These are phyloP conservation scores for Ophioceras dolichostomum DNA, from an alignment of 2,329 filamentous ascomycete species.

Conservation along the genomic window DNA sequence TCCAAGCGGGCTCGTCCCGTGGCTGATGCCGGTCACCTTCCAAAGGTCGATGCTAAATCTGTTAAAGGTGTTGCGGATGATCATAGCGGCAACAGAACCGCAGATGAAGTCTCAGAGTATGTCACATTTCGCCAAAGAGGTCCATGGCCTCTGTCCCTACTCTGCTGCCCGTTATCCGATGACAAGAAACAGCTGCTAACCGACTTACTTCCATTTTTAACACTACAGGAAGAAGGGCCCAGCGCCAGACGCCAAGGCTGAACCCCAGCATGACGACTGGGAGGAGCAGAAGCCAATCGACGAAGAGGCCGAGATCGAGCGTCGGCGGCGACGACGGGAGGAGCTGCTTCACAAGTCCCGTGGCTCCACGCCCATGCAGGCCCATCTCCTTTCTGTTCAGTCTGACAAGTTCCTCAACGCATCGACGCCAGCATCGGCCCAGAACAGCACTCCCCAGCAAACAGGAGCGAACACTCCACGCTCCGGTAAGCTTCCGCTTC, in stretches of 20 bases:
- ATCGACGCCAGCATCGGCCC: conserved; percentile 39
- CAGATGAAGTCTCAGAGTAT: conserved; percentile 1
- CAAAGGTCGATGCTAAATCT: conserved; percentile 57
- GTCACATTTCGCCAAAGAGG: neutral
- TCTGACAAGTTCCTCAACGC: conserved; percentile 48
- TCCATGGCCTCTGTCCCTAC: neutral
- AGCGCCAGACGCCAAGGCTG: conserved; percentile 5
- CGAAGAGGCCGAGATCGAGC: conserved; percentile 73
- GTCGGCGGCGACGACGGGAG: conserved; percentile 72
- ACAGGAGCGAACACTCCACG: conserved; percentile 28
- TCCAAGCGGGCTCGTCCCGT: conserved; percentile 47
- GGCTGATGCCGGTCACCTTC: conserved; percentile 44
- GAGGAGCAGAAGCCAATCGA: conserved; percentile 53
- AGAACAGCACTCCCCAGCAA: conserved; percentile 26
- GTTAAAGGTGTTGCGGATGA: conserved; percentile 45
- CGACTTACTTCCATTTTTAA: neutral
- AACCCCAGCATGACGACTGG: conserved; percentile 25
- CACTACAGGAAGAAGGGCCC: neutral
- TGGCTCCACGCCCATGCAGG: conserved; percentile 56
- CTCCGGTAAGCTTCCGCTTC: conserved; percentile 27
- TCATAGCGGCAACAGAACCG: conserved; percentile 15
- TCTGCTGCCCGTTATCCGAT: no score
- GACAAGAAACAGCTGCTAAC: neutral
- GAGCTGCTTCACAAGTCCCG: conserved; percentile 76
- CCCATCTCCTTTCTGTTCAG: conserved; percentile 54